These are phyloP conservation scores for Pontederia paniculata DNA, from an alignment of 176 grass and related monocot species.

Conservation along the genomic window DNA sequence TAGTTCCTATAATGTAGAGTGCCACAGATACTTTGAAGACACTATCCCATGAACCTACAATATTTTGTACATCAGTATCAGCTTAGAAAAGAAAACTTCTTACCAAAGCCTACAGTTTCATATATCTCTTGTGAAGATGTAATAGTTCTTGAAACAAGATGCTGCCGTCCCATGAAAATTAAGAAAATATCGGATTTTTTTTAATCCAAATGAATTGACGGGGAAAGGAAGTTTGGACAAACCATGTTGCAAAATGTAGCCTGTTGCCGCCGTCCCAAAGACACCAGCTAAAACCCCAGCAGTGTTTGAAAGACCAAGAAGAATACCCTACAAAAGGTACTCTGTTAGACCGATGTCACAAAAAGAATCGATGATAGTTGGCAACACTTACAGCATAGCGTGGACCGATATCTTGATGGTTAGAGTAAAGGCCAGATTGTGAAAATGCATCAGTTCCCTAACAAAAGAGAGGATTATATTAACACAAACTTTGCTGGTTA, in stretches of 20 bases:
- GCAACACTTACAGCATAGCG: slow-evolving; percentile 58
- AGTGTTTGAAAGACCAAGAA: slow-evolving; percentile 88
- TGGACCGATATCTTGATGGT: slow-evolving; percentile 94
- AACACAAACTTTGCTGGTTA: neutral
- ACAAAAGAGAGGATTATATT: neutral
- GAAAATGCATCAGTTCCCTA: slow-evolving; percentile 95
- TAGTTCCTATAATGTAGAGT: slow-evolving; percentile 75
- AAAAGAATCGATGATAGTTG: neutral
- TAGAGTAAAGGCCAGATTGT: slow-evolving; percentile 92
- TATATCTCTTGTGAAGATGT: too few relatives aligned
- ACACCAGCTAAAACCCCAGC: slow-evolving; percentile 93
- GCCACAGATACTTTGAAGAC: slow-evolving; percentile 72
- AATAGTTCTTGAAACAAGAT: too few relatives aligned
- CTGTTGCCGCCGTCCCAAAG: slow-evolving; percentile 77
- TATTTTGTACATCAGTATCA: neutral
- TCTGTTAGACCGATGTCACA: too few relatives aligned
- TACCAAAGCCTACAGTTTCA: neutral
- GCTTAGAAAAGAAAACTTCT: neutral
- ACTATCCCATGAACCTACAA: slow-evolving; percentile 83
- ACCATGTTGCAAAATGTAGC: slow-evolving; percentile 98
- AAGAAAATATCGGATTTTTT: neutral
- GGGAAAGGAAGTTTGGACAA: neutral
- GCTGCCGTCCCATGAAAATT: too few relatives aligned
- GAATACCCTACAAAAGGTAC: slow-evolving; percentile 49
- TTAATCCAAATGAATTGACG: neutral